Evolutionary conservation across 1,284 basidiomycete species (phyloP), one percentile per base, ranked within the genome.

Genomic region (Macrocybe sp.): DNA sequence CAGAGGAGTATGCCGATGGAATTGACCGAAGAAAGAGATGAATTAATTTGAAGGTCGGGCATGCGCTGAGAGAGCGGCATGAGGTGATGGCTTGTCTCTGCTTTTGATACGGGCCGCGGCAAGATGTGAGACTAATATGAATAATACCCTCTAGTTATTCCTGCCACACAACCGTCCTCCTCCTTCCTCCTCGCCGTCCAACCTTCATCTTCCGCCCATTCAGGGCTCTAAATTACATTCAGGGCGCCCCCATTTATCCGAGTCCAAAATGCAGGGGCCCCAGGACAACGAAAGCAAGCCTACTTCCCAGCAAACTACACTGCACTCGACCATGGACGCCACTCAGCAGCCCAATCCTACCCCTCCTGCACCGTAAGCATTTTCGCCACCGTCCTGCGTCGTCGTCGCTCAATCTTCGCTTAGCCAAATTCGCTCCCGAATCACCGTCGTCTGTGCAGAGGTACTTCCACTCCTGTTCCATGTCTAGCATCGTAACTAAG

Each of bases 371-470:
- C 62, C 64, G 64, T 64, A 55, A 50, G 64, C 31, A 7, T 37
- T 6, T 34, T 4, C 22, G 22, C 22, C 2, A 4, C 2, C 22
- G 2, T 22, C 22, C 22, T 14, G 22, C 22, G 22, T 22, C 22
- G 22, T 22, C 22, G 22, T 22, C 22, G 22, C 22, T 22, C 22
- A 22, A 22, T 22, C 6, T 47, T 14, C 9, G 4, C n/a, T 38
- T 59, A 86, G 83, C 34, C 84, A 85, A 71, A 81, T 88, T 44
- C 82, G 86, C 47, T 85, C 87, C 0, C 75, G 87, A 45, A 81
- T 89, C 54, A 89, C 86, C 33, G 86, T 89, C 28, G 86, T 89
- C 8, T 89, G 86, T 55, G 85, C 82, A 61, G 86, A 89, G 79
- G 86, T 87, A 34, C 41, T 75, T 66, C 37, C 37, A 45, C 29